Conservation (phyloP, 2,329 filamentous ascomycete species). For the Xylaria sp. region DNA sequence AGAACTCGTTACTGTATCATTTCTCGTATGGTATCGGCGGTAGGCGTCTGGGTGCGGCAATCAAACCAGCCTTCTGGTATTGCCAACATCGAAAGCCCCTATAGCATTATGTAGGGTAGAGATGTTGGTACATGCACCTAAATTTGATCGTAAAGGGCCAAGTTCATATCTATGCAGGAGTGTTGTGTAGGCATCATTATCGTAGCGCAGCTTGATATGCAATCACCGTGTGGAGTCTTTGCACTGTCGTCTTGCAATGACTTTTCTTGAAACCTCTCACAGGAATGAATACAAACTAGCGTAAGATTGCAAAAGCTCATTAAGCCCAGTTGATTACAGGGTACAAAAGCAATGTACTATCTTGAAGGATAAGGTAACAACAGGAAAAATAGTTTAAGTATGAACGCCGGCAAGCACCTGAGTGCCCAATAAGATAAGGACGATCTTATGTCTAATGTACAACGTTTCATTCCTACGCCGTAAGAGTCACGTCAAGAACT, state of each 20-base stretch:
- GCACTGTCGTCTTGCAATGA: too few relatives aligned
- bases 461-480: not conserved
- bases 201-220: too few relatives aligned
- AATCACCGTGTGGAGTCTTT: too few relatives aligned
- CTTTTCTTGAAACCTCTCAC: not conserved
- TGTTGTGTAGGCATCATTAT: too few relatives aligned
- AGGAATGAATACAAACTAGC: not conserved
- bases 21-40: not conserved
- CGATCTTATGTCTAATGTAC: not conserved
- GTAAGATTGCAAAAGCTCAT: not conserved
- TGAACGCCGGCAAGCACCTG: too few relatives aligned
- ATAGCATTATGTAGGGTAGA: not conserved
- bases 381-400: not conserved
- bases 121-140: not conserved
- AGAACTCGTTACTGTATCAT: not conserved
- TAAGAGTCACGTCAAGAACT: not conserved
- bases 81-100: too few relatives aligned
- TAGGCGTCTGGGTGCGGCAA: not conserved
- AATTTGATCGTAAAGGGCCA: not conserved
- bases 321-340: not conserved
- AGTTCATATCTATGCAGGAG: not conserved
- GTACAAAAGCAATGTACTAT: not conserved
- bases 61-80: too few relatives aligned
- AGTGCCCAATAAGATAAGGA: too few relatives aligned
- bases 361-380: not conserved